These are phyloP conservation scores for Zanthoxylum bungeanum DNA, from an alignment of 345 rosid species.

Conservation along the genomic window DNA sequence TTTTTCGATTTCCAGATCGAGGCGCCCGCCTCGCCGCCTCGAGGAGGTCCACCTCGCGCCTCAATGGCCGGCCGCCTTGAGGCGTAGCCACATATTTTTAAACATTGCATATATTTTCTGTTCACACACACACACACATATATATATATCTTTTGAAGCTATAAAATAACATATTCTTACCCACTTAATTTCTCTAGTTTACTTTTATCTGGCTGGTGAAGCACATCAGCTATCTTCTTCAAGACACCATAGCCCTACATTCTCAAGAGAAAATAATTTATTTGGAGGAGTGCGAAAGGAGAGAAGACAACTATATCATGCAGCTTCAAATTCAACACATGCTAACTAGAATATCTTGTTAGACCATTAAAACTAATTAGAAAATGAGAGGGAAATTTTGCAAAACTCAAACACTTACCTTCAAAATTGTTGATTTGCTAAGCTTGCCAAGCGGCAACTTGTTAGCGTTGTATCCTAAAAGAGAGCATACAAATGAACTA, in stretches of 20 bases:
- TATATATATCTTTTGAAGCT: too few species aligned
- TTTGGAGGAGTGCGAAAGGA: neutral
- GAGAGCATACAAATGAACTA: slow-evolving; percentile 4
- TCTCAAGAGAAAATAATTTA: slow-evolving; percentile 17
- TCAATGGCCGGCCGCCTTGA: too few species aligned
- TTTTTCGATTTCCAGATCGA: too few species aligned
- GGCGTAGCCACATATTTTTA: too few species aligned
- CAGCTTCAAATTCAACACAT: too few species aligned
- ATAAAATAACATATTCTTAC: slow-evolving; percentile 48
- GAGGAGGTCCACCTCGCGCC: too few species aligned
- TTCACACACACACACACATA: too few species aligned
- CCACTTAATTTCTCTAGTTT: slow-evolving; percentile 76
- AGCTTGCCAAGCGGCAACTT: slow-evolving; percentile 93
- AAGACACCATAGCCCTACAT: slow-evolving; percentile 78
- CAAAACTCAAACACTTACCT: slow-evolving; percentile 27
- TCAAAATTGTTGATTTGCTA: slow-evolving; percentile 72
- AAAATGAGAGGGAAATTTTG: neutral
- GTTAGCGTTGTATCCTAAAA: slow-evolving; percentile 78
- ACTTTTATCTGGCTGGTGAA: slow-evolving; percentile 40
- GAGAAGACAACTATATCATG: slow-evolving; percentile 4
- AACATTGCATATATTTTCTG: too few species aligned
- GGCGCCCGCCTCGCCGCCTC: too few species aligned
- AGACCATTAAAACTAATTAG: neutral
- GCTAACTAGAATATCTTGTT: neutral
- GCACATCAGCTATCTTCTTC: slow-evolving; percentile 64